A percentile compares a stretch with the other conserved stretches of the same genome.
phyloP scores from a whole-genome alignment of 805 yeast genomes.

The Metschnikowia reukaufii region DNA sequence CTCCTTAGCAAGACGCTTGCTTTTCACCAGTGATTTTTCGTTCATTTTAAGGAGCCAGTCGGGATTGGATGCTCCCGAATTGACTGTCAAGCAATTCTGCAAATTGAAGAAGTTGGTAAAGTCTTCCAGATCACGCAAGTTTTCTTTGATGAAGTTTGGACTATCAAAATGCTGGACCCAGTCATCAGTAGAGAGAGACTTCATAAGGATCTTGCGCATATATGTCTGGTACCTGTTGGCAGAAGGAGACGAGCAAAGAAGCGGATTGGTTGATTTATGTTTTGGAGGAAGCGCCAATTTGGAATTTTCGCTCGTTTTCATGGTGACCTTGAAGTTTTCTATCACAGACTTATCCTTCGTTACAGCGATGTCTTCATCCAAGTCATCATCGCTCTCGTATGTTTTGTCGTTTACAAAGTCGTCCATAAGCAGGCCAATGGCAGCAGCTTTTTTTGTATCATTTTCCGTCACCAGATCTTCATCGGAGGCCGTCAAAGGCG shows the following conservation, averaged over 20 bases:
- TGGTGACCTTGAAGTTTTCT: slow-evolving; percentile 19
- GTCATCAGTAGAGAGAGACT: slow-evolving; percentile 10
- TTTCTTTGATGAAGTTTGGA: slow-evolving; percentile 14
- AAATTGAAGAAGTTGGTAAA: slow-evolving; percentile 35
- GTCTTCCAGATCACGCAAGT: slow-evolving; percentile 20
- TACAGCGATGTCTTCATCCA: background rate
- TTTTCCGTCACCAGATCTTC: background rate
- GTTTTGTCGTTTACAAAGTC: slow-evolving; percentile 28
- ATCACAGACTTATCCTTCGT: slow-evolving; percentile 5
- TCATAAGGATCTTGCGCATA: slow-evolving; percentile 10
- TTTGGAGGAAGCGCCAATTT: slow-evolving; percentile 18
- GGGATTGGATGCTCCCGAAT: slow-evolving; percentile 12
- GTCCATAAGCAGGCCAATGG: slow-evolving; percentile 31
- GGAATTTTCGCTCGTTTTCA: slow-evolving; percentile 19
- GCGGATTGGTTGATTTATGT: slow-evolving; percentile 14
- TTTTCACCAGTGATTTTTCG: slow-evolving; percentile 11
- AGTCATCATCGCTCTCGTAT: slow-evolving; percentile 20
- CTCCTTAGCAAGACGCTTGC: slow-evolving; percentile 24
- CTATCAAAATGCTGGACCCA: slow-evolving; percentile 12
- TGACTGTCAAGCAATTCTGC: slow-evolving; percentile 26
- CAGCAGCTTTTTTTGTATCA: slow-evolving; percentile 1
- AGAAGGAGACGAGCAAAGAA: slow-evolving; percentile 34
- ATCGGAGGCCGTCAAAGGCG: slow-evolving; percentile 21
- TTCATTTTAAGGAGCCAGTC: slow-evolving; percentile 23
- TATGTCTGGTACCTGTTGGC: slow-evolving; percentile 25